Evolutionary conservation across 108 stramenopile genomes (phyloP).

Genomic region (Aurantiochytrium sp.): DNA sequence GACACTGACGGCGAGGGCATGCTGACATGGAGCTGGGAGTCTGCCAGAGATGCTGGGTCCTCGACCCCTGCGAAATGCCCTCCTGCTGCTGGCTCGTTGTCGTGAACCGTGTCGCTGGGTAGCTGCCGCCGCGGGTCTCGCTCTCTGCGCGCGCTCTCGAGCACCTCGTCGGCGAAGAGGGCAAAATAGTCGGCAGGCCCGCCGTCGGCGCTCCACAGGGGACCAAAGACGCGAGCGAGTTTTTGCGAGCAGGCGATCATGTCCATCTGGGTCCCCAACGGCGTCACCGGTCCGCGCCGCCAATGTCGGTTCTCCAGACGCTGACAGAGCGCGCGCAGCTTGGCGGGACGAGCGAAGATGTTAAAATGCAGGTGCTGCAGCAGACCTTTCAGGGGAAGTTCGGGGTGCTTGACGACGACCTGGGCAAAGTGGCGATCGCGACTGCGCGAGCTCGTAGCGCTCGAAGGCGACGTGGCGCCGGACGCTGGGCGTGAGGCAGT

Average conservation of each 20-base stretch:
- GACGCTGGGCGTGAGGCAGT: no score
- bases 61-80: no score
- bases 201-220: neutral
- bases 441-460: no score
- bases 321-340: neutral
- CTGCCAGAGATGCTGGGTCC: no score
- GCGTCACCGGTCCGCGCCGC: neutral
- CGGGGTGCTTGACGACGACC: neutral
- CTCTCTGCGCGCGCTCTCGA: neutral
- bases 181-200: neutral
- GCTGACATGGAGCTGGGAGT: no score
- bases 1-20: no score
- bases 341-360: neutral
- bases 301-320: neutral
- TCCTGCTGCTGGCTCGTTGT: no score
- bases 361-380: constrained; percentile 15
- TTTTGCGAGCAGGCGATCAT: neutral
- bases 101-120: no score
- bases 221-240: neutral
- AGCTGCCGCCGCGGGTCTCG: no score
- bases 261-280: neutral
- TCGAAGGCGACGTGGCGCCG: no score
- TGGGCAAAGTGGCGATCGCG: neutral
- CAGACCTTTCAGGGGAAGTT: neutral
- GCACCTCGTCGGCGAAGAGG: neutral